phyloP scores from a whole-genome alignment of 306 rosid species.

The Amphicarpaea edgeworthii region DNA sequence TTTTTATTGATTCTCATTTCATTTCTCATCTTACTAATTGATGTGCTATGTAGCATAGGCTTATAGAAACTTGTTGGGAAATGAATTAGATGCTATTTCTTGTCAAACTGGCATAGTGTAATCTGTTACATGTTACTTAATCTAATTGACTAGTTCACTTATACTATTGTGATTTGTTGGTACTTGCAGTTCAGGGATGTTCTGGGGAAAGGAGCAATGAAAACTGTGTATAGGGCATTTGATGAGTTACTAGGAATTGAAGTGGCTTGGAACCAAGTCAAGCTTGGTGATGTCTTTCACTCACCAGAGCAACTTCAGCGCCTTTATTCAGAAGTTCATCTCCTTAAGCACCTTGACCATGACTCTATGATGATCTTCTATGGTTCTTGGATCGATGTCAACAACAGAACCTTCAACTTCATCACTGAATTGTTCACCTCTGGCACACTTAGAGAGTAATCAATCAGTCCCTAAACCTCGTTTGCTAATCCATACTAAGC shows the following conservation, averaged over 20 bases:
- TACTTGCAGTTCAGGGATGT: conserved; percentile 69
- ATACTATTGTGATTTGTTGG: conserved; percentile 9
- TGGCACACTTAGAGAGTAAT: conserved; percentile 91
- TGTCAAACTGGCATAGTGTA: too few species aligned
- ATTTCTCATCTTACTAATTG: conserved; percentile 1
- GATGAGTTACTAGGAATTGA: conserved; percentile 81
- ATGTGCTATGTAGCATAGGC: neutral
- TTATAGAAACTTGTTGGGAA: neutral
- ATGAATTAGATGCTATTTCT: neutral
- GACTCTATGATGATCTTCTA: conserved; percentile 76
- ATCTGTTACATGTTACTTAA: neutral
- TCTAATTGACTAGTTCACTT: neutral
- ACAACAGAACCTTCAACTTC: conserved; percentile 79
- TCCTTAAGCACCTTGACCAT: conserved; percentile 83
- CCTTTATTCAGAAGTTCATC: conserved; percentile 90
- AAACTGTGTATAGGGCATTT: conserved; percentile 79
- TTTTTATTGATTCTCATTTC: conserved; percentile 12
- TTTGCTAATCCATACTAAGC: neutral
- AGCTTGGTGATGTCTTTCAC: conserved; percentile 72
- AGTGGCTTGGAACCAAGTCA: conserved; percentile 95
- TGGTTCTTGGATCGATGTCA: conserved; percentile 76
- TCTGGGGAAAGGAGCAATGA: conserved; percentile 91
- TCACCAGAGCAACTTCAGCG: conserved; percentile 80
- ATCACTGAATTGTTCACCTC: conserved; percentile 94
- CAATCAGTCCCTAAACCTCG: neutral